These are phyloP conservation scores for Fusarium denticulatum DNA, from an alignment of 2,329 filamentous ascomycete species.

Conservation along the genomic window DNA sequence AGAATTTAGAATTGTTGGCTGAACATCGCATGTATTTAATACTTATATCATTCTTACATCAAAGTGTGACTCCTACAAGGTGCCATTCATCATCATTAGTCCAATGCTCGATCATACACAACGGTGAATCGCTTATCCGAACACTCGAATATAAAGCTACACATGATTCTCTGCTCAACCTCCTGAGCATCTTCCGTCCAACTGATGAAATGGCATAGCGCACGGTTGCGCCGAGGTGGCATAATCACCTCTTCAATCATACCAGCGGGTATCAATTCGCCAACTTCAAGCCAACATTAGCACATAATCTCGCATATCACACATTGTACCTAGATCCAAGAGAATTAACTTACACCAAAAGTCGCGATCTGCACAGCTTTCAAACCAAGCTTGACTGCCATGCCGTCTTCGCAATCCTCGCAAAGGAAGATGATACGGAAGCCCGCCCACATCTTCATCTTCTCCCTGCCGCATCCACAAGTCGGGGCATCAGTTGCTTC, in stretches of 20 bases:
- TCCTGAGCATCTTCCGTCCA: not conserved
- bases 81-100: not conserved
- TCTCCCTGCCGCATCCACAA: not conserved
- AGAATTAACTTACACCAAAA: not conserved
- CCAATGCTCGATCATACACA: not conserved
- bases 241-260: not conserved
- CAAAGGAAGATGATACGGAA: not conserved
- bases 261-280: not conserved
- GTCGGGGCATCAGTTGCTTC: not conserved
- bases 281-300: not conserved
- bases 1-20: not conserved
- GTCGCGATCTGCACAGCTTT: not conserved
- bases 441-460: conserved; percentile 1
- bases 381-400: not conserved
- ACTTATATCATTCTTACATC: too few species aligned
- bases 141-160: not conserved
- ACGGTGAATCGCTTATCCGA: not conserved
- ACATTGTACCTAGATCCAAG: rapidly evolving
- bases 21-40: not conserved
- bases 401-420: not conserved
- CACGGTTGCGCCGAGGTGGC: rapidly evolving
- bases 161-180: not conserved
- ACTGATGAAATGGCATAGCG: too few species aligned
- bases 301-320: not conserved
- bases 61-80: not conserved